A percentile compares a stretch with the other conserved stretches of the same genome.
Conservation (phyloP, 2,329 filamentous ascomycete species). For the Diaporthe citri region DNA sequence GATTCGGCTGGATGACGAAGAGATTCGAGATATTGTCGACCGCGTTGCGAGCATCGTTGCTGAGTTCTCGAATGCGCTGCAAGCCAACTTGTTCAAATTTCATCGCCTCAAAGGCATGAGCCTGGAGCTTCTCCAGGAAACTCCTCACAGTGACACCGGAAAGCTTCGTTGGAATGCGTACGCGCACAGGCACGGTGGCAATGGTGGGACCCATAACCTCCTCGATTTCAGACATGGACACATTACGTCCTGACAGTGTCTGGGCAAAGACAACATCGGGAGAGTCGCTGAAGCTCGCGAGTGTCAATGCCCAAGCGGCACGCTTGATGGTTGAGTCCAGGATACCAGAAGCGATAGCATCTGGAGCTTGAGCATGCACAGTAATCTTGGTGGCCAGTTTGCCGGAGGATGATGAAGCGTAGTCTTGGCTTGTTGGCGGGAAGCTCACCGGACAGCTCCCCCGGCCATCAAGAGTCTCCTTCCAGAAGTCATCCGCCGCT, state of each 20-base stretch:
- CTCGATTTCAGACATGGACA: constrained; percentile 15
- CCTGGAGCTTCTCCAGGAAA: constrained; percentile 65
- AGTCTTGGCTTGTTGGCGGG: neutral
- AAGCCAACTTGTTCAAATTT: constrained; percentile 74
- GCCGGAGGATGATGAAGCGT: neutral
- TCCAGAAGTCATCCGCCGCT: neutral
- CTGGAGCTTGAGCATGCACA: constrained; percentile 57
- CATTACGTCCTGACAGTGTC: constrained; percentile 19
- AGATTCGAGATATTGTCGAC: neutral
- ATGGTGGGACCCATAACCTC: constrained; percentile 55
- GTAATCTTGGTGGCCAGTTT: constrained; percentile 55
- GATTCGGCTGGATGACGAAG: neutral
- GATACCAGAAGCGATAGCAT: constrained; percentile 45
- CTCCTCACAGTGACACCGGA: constrained; percentile 53
- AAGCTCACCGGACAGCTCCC: neutral
- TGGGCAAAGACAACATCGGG: constrained; percentile 13
- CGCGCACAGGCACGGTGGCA: constrained; percentile 69
- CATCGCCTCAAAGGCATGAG: constrained; percentile 68
- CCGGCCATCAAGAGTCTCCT: neutral
- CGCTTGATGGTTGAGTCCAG: constrained; percentile 64
- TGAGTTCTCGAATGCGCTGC: constrained; percentile 69
- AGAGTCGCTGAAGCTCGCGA: neutral
- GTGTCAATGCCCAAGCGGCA: constrained; percentile 16
- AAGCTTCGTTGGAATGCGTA: constrained; percentile 53
- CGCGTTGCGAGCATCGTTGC: constrained; percentile 55